phyloP scores from a whole-genome alignment of 805 yeast genomes.

The Lipomyces starkeyi region DNA sequence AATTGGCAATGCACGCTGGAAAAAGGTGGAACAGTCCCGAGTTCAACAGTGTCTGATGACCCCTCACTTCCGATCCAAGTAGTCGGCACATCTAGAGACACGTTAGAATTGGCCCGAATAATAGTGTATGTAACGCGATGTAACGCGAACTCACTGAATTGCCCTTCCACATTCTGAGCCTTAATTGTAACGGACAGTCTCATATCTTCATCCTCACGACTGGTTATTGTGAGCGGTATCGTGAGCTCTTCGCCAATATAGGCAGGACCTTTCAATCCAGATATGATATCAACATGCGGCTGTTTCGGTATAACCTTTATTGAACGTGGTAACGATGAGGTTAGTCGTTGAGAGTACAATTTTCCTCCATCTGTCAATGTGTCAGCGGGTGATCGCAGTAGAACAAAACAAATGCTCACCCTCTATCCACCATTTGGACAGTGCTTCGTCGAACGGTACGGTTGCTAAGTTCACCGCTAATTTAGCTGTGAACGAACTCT shows the following conservation, averaged over 20 bases:
- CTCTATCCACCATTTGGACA: constrained; percentile 27
- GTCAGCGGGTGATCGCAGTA: neutral
- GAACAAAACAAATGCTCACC: constrained; percentile 1
- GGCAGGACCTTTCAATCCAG: constrained; percentile 29
- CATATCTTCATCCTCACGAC: constrained; percentile 30
- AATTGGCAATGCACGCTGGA: neutral
- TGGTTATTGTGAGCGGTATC: constrained; percentile 22
- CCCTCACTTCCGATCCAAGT: neutral
- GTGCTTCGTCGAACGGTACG: constrained; percentile 1
- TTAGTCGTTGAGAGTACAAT: constrained; percentile 18
- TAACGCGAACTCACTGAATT: neutral
- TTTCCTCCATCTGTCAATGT: constrained; percentile 11
- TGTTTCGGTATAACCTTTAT: constrained; percentile 32
- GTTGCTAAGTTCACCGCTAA: constrained; percentile 11
- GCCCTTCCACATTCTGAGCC: constrained; percentile 26
- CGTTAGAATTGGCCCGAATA: neutral
- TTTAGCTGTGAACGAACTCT: constrained; percentile 17
- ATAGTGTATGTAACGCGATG: neutral
- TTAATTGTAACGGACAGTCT: constrained; percentile 13
- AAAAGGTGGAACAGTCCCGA: neutral
- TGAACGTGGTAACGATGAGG: constrained; percentile 16
- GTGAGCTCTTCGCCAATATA: constrained; percentile 28
- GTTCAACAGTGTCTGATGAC: neutral
- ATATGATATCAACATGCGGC: constrained; percentile 30
- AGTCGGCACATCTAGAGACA: constrained; percentile 10